phyloP scores from a whole-genome alignment of 345 rosid species.

The Acer negundo region DNA sequence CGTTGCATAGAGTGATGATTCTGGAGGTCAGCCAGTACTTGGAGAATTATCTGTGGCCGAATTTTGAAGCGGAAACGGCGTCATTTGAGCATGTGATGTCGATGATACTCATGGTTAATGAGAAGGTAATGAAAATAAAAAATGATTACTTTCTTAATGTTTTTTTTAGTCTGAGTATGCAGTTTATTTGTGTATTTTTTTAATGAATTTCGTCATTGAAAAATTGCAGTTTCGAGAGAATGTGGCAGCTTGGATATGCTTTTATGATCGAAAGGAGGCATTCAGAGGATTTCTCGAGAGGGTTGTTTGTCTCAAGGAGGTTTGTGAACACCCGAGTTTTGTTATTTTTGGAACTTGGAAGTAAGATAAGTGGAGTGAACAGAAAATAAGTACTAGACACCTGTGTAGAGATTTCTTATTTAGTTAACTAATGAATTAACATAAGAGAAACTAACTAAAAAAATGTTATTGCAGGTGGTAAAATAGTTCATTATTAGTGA shows the following conservation, averaged over 20 bases:
- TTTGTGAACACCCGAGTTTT: slow-evolving; percentile 29
- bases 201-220: slow-evolving; percentile 9
- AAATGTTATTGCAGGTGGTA: background rate
- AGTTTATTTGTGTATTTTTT: slow-evolving; percentile 4
- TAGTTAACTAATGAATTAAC: background rate
- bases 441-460: background rate
- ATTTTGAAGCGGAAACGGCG: slow-evolving; percentile 74
- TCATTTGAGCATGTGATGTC: slow-evolving; percentile 96
- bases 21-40: slow-evolving; percentile 94
- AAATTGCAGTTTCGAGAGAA: slow-evolving; percentile 89
- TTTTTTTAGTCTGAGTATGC: background rate
- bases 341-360: background rate
- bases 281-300: slow-evolving; percentile 78
- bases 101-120: slow-evolving; percentile 95
- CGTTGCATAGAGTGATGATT: slow-evolving; percentile 91
- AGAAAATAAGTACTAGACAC: background rate
- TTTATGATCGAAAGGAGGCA: slow-evolving; percentile 70
- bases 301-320: slow-evolving; percentile 91
- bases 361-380: background rate
- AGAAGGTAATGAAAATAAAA: slow-evolving; percentile 52
- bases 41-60: slow-evolving; percentile 96
- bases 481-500: background rate
- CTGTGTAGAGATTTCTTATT: background rate
- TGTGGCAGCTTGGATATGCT: slow-evolving; percentile 96
- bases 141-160: background rate